phyloP scores from a whole-genome alignment of 176 grass and related monocot species.

The Hordeum vulgare region DNA sequence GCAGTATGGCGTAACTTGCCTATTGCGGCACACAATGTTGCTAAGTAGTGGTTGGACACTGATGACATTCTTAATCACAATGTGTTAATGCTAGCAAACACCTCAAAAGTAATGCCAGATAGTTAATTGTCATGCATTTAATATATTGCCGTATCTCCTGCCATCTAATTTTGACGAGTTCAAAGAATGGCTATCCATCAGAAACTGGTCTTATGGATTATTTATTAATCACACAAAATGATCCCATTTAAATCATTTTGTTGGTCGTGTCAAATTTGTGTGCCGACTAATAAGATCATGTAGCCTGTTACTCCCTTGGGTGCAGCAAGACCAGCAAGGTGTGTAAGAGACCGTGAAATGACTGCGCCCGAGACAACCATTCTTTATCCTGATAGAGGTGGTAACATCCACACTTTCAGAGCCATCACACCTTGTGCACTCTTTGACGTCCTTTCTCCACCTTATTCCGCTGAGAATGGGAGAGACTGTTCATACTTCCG shows the following conservation, averaged over 20 bases:
- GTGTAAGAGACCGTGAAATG: conserved; percentile 76
- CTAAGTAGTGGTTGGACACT: not conserved
- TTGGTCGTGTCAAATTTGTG: not conserved
- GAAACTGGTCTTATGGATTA: not conserved
- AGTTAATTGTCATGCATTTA: not conserved
- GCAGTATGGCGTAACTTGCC: not conserved
- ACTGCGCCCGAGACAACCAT: conserved; percentile 72
- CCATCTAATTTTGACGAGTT: not conserved
- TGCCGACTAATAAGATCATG: not conserved
- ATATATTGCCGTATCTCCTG: not conserved
- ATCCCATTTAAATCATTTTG: not conserved
- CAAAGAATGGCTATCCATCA: not conserved
- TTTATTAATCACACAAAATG: not conserved
- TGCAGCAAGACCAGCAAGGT: conserved; percentile 65
- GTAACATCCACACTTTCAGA: conserved; percentile 95
- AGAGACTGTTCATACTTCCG: conserved; percentile 84
- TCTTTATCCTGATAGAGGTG: conserved; percentile 76
- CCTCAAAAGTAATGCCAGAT: not conserved
- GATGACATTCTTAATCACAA: not conserved
- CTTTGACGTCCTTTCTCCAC: conserved; percentile 89
- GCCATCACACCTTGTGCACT: conserved; percentile 90
- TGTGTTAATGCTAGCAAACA: not conserved
- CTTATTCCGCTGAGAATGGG: conserved; percentile 77
- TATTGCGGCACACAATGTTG: not conserved
- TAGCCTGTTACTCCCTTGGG: not conserved